A percentile compares a stretch with the other conserved stretches of the same genome.
These are phyloP conservation scores for Parathielavia appendiculata DNA, from an alignment of 495 filamentous ascomycete genomes.

Conservation along the genomic window DNA sequence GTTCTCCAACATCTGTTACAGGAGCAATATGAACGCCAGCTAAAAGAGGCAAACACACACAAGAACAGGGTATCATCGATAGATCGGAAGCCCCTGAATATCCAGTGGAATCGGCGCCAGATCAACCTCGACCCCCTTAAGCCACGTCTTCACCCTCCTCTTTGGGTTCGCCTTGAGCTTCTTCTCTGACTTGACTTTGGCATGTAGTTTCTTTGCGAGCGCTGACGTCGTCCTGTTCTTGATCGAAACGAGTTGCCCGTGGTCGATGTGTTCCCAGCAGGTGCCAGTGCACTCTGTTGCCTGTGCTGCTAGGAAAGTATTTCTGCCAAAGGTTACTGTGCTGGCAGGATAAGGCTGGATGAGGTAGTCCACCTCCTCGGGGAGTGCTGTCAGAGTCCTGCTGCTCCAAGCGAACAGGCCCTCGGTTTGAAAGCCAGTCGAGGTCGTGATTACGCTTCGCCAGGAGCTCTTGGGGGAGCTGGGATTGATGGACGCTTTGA, in stretches of 20 bases:
- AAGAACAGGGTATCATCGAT: conserved; percentile 12
- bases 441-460: conserved; percentile 20
- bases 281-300: not conserved
- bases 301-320: not conserved
- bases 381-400: conserved; percentile 1
- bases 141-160: conserved; percentile 23
- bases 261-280: not conserved
- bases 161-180: conserved; percentile 24
- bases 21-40: no score
- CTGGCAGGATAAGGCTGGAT: not conserved
- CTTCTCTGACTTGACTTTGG: conserved; percentile 25
- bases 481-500: not conserved
- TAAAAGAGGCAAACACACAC: no score
- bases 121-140: conserved; percentile 21
- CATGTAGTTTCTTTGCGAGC: conserved; percentile 20
- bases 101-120: conserved; percentile 12
- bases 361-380: conserved; percentile 3
- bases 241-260: not conserved
- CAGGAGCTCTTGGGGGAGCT: conserved; percentile 18
- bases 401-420: conserved; percentile 7
- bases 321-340: not conserved
- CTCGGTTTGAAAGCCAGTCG: conserved; percentile 16
- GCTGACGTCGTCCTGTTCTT: not conserved
- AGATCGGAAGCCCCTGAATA: conserved; percentile 20
- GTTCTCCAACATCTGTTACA: no score